These are phyloP conservation scores for Furcasterigmium furcatum DNA, from an alignment of 2,329 filamentous ascomycete species.

Conservation along the genomic window DNA sequence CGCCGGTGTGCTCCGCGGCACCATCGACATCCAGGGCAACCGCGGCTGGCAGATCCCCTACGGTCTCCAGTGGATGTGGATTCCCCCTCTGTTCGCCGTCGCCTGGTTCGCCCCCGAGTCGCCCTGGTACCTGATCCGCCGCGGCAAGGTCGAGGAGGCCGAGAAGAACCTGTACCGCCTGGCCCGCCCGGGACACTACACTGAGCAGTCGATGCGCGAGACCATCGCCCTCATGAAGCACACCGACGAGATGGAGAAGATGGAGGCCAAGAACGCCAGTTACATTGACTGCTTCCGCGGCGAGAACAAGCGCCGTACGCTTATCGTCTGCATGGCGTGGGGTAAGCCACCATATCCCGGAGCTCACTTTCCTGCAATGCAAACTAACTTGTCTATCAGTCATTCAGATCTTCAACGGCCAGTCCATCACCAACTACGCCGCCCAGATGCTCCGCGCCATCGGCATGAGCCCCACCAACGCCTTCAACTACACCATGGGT, in stretches of 20 bases:
- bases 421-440: slow-evolving; percentile 51
- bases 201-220: slow-evolving; percentile 32
- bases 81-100: slow-evolving; percentile 37
- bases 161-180: slow-evolving; percentile 30
- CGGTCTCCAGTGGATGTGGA: slow-evolving; percentile 49
- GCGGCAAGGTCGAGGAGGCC: slow-evolving; percentile 35
- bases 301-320: slow-evolving; percentile 27
- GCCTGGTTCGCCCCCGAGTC: slow-evolving; percentile 44
- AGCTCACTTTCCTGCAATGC: too few species aligned
- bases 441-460: slow-evolving; percentile 49
- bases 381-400: too few species aligned
- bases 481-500: slow-evolving; percentile 45
- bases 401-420: slow-evolving; percentile 19
- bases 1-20: slow-evolving; percentile 26
- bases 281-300: slow-evolving; percentile 36
- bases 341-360: too few species aligned
- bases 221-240: slow-evolving; percentile 35
- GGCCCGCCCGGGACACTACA: slow-evolving; percentile 24
- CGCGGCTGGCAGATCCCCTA: slow-evolving; percentile 22
- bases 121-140: slow-evolving; percentile 47
- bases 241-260: slow-evolving; percentile 31
- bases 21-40: slow-evolving; percentile 13
- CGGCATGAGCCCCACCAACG: slow-evolving; percentile 35
- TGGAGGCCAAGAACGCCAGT: slow-evolving; percentile 20
- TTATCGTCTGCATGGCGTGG: slow-evolving; percentile 23